phyloP scores from a whole-genome alignment of 2,329 filamentous ascomycete genomes.

The Beauveria rudraprayagi region DNA sequence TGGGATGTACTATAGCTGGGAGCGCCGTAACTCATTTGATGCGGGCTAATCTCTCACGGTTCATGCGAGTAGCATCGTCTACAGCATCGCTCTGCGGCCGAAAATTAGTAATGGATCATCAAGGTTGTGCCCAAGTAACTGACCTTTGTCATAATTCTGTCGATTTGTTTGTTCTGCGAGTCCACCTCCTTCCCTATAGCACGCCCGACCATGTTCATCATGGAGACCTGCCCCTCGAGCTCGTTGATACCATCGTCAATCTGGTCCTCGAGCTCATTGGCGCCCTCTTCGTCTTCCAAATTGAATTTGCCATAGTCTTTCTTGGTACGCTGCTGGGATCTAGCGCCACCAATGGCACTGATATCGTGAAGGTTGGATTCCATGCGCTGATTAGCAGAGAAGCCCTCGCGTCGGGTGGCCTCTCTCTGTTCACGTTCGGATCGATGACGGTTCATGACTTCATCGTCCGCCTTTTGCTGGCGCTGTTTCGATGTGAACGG shows the following conservation, averaged over 20 bases:
- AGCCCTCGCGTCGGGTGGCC: conserved; percentile 46
- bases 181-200: conserved; percentile 71
- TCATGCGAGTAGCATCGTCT: conserved; percentile 73
- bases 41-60: conserved; percentile 61
- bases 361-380: conserved; percentile 41
- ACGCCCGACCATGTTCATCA: conserved; percentile 64
- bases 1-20: neutral
- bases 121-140: conserved; percentile 13
- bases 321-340: conserved; percentile 26
- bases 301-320: conserved; percentile 57
- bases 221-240: conserved; percentile 60
- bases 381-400: conserved; percentile 44
- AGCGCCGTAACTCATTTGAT: conserved; percentile 31
- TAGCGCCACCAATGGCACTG: conserved; percentile 17
- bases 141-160: conserved; percentile 72
- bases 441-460: conserved; percentile 61
- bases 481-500: conserved; percentile 67
- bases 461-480: conserved; percentile 55
- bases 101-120: conserved; percentile 20
- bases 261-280: conserved; percentile 36
- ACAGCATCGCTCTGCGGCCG: conserved; percentile 64
- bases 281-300: conserved; percentile 61
- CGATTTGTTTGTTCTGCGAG: conserved; percentile 66
- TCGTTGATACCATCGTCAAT: conserved; percentile 56
- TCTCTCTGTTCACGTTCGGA: conserved; percentile 59